Base-by-base conservation (phyloP, 371 early-diverging fungal species). In the Umbelopsis sp. region DNA sequence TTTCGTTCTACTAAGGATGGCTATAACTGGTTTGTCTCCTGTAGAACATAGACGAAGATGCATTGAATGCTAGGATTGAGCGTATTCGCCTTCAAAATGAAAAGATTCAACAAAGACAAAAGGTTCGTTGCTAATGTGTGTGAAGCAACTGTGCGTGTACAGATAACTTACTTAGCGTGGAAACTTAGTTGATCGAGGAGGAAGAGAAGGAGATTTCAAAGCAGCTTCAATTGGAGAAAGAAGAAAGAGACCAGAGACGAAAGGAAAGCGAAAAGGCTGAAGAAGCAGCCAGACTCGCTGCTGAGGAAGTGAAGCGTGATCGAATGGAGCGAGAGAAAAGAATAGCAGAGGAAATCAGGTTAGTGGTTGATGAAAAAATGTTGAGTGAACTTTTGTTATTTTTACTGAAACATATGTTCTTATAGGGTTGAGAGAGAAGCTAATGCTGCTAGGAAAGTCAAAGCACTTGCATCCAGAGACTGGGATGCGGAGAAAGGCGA, bases 51-150 rank as follows among this genome's bases (percentile, higher is more conserved):
- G 46, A 44, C 18, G 64, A 44, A 64, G 64, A 44, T 45, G 64
- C 44, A 25, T 44, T 64, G 18, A 64, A 44, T 44, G 64, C 64
- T 44, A 64, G 44, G n/a, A 64, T 64, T 22, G 64, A 64, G 22
- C 64, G 64, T 9, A 64, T 64, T 16, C 41, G 64, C 4, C 64
- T 45, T 41, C 64, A 46, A 11, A 64, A 64, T 35, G 64, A 44
- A 44, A 24, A 64, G 44, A 44, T 64, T 20, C 38, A 64, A 44
- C 44, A 25, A 12, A 64, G 38, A 16, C 14, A 46, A 5, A 44
- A 64, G 44, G 64, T 64, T 38, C 14, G 44, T 22, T 24, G 5
- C 0, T 7, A 8, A 1, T 20, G 3, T 41, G 24, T 8, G 25
- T 1, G 3, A 24, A 14, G 12, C 4, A n/a, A 22, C 24, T 10